phyloP scores from a whole-genome alignment of 2,329 filamentous ascomycete genomes.

The Fusarium domesticum region DNA sequence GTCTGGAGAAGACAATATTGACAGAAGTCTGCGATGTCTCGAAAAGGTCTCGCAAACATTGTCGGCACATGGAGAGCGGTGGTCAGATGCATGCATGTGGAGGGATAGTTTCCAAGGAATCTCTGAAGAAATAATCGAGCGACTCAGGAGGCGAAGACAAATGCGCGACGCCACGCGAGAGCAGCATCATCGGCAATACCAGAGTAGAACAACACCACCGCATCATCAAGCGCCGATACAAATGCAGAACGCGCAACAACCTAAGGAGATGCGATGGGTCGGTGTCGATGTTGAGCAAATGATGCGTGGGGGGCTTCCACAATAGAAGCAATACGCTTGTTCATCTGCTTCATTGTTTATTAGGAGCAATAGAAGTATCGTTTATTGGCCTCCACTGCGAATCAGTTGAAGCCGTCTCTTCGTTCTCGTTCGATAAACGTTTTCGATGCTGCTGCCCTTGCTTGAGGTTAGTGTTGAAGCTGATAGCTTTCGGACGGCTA shows the following conservation, averaged over 20 bases:
- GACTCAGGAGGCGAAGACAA: slow-evolving; percentile 40
- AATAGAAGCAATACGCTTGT: too few relatives aligned
- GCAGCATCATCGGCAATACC: slow-evolving; percentile 37
- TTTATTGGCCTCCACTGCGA: too few relatives aligned
- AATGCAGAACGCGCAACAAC: slow-evolving; percentile 29
- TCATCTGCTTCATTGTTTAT: background rate
- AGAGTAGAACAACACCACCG: slow-evolving; percentile 28
- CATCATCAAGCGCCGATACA: slow-evolving; percentile 16
- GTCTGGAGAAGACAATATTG: slow-evolving; percentile 48
- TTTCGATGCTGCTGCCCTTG: background rate
- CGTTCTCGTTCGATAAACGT: too few relatives aligned
- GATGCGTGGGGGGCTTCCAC: slow-evolving; percentile 34
- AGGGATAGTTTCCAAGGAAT: slow-evolving; percentile 51
- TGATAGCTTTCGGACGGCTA: too few relatives aligned
- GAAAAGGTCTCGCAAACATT: slow-evolving; percentile 53
- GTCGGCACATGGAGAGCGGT: slow-evolving; percentile 55
- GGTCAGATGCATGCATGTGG: slow-evolving; percentile 56
- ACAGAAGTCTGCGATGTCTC: slow-evolving; percentile 55
- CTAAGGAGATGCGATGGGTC: slow-evolving; percentile 41
- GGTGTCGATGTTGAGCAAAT: slow-evolving; percentile 44
- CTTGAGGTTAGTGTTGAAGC: too few relatives aligned
- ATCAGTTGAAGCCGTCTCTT: too few relatives aligned
- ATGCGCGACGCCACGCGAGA: slow-evolving; percentile 31
- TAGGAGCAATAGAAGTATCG: background rate
- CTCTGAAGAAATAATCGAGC: slow-evolving; percentile 44